Base-by-base conservation (phyloP, 2,329 filamentous ascomycete species). In the Ilyonectria sp. region DNA sequence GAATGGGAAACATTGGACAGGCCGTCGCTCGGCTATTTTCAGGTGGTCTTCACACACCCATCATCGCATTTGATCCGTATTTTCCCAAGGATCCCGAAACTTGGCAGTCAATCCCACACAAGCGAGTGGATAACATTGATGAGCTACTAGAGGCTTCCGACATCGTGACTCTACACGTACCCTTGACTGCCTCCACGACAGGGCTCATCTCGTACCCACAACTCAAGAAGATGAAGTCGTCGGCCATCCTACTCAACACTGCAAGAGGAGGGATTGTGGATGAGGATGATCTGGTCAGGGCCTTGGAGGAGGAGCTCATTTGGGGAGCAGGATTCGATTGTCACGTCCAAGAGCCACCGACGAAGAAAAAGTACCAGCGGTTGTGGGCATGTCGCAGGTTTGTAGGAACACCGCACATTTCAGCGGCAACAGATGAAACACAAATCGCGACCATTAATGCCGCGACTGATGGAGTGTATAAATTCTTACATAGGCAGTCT, bases 321-420 rank as follows among this genome's bases (percentile, higher is more conserved):
- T 80, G 74, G 71, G 79, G 79, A 9, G 80, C 79, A 17, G 80
- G 79, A 4, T 62, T 82, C 15, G 80, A 82, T 58, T 78, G 75
- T 37, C 76, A 79, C 62, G 78, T 77, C 53, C 69, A 79, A 58
- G 80, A 82, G 64, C 80, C 80, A 8, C 80, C 80, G 1, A 78
- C 63, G 9, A 40, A 60, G 35, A 75, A 78, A 40, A 74, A 63
- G 31, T 81, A 82, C 63, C 73, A 72, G 2, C 57, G 64, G 2
- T 61, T 82, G 9, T 80, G 79, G 77, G 64, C 73, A n/a, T 54
- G 73, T 31, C 71, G 17, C 4, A 77, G 78, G 29, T 76, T 80
- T 9, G 72, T 83, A 29, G 79, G 80, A 60, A 83, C 80, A n/a
- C 82, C 82, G n/a, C 82, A 84, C 63, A 79, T 84, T 53, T 84